Conservation (phyloP, 108 stramenopile genomes). For the Cylindrotheca closterium region DNA sequence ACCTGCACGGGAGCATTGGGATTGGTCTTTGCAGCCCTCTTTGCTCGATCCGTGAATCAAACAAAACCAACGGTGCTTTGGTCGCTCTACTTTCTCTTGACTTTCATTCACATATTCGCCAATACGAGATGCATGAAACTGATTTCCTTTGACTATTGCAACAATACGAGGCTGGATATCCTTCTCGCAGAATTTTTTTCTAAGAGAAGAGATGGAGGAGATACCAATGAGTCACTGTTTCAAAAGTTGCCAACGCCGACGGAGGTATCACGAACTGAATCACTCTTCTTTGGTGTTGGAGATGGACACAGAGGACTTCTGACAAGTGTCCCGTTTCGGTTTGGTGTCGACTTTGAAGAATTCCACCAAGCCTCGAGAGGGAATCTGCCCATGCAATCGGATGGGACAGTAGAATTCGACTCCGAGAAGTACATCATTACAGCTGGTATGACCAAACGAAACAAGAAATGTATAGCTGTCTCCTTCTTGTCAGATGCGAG, state of each 20-base stretch:
- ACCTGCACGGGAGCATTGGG: conserved; percentile 79
- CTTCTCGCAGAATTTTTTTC: conserved; percentile 53
- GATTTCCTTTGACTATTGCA: conserved; percentile 70
- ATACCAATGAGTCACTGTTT: conserved; percentile 5
- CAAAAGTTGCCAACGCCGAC: conserved; percentile 41
- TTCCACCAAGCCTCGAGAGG: conserved; percentile 26
- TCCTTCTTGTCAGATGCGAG: conserved; percentile 37
- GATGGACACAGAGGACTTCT: not conserved
- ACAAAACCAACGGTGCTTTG: conserved; percentile 30
- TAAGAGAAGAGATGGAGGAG: conserved; percentile 6
- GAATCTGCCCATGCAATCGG: not conserved
- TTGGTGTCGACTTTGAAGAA: conserved; percentile 62
- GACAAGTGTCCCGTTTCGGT: conserved; percentile 21
- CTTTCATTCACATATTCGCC: conserved; percentile 59
- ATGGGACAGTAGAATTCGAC: conserved; percentile 1
- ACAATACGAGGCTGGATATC: conserved; percentile 57
- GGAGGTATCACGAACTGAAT: conserved; percentile 58
- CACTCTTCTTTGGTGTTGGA: conserved; percentile 54
- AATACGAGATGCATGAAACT: conserved; percentile 72
- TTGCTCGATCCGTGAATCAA: conserved; percentile 55
- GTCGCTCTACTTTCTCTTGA: conserved; percentile 60
- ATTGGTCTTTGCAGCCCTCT: conserved; percentile 62
- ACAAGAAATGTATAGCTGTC: conserved; percentile 38
- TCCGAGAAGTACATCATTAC: conserved; percentile 36
- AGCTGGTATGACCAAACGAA: conserved; percentile 7